phyloP scores from a whole-genome alignment of 2,329 filamentous ascomycete species.

The Cladophialophora yegresii region DNA sequence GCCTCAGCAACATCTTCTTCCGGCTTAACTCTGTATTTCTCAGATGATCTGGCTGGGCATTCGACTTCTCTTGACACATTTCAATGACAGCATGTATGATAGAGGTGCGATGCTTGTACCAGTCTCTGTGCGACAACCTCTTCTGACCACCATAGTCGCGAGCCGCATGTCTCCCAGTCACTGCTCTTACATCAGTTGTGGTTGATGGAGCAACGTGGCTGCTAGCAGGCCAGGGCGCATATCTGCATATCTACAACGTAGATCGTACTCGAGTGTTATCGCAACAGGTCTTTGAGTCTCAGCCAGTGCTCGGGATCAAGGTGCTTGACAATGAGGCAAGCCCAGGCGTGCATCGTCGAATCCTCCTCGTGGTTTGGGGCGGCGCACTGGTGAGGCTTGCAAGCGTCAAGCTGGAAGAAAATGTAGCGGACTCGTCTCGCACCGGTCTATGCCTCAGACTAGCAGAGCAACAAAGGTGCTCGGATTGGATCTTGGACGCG shows the following conservation, averaged over 20 bases:
- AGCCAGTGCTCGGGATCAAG: constrained; percentile 29
- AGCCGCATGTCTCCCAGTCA: constrained; percentile 45
- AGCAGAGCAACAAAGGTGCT: constrained; percentile 51
- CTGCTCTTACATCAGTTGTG: constrained; percentile 43
- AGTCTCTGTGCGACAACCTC: background rate
- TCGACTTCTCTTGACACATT: background rate
- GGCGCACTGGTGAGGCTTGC: constrained; percentile 51
- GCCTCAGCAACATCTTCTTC: background rate
- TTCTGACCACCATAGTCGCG: constrained; percentile 14
- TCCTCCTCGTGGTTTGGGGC: constrained; percentile 64
- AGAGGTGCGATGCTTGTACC: background rate
- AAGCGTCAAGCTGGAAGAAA: constrained; percentile 7
- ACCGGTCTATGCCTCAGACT: constrained; percentile 37
- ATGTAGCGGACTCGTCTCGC: background rate
- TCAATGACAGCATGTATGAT: constrained; percentile 14
- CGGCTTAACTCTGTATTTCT: background rate
- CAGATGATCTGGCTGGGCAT: background rate
- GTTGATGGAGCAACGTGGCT: constrained; percentile 39
- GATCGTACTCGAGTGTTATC: constrained; percentile 43
- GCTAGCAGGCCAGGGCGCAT: constrained; percentile 46
- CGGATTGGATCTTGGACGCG: constrained; percentile 78
- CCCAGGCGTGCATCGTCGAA: constrained; percentile 16
- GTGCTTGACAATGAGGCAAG: constrained; percentile 20
- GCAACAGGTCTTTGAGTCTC: constrained; percentile 32
- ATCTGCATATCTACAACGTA: constrained; percentile 41